phyloP scores from a whole-genome alignment of 306 rosid genomes.

The Luffa aegyptiaca region DNA sequence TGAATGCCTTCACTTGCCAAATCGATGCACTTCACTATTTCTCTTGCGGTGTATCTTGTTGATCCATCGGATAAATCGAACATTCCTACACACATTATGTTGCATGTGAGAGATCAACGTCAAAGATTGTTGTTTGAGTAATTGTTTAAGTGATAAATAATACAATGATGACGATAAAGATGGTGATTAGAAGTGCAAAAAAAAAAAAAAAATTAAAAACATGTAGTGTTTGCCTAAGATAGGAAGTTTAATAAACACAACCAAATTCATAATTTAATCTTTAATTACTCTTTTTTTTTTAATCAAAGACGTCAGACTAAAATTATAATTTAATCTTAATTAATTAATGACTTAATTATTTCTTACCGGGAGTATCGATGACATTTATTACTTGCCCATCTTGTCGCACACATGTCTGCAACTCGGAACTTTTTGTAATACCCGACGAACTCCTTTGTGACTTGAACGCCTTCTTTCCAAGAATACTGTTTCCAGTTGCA shows the following conservation, averaged over 20 bases:
- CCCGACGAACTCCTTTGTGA: conserved; percentile 45
- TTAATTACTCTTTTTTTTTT: too few relatives aligned
- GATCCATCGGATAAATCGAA: conserved; percentile 50
- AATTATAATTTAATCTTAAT: too few relatives aligned
- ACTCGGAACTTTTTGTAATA: conserved; percentile 51
- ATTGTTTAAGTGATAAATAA: too few relatives aligned
- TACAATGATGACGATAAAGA: too few relatives aligned
- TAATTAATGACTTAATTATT: too few relatives aligned
- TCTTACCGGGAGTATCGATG: conserved; percentile 14
- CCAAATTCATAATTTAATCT: too few relatives aligned
- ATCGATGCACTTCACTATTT: conserved; percentile 67
- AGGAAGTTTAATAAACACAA: too few relatives aligned
- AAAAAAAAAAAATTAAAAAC: too few relatives aligned
- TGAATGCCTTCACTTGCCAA: conserved; percentile 84
- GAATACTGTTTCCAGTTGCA: conserved; percentile 75
- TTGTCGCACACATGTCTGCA: conserved; percentile 26
- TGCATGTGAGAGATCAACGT: neutral
- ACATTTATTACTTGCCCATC: conserved; percentile 49
- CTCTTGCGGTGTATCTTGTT: conserved; percentile 51
- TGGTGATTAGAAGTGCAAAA: too few relatives aligned
- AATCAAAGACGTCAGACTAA: too few relatives aligned
- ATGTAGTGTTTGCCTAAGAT: too few relatives aligned
- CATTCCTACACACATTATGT: conserved; percentile 32
- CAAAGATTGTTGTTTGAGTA: neutral
- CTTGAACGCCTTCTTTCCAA: conserved; percentile 55